Percentiles rank a stretch among this genome's conserved stretches.
Evolutionary conservation across 1,284 basidiomycete species (phyloP).

Genomic region (Chondrostereum purpureum): DNA sequence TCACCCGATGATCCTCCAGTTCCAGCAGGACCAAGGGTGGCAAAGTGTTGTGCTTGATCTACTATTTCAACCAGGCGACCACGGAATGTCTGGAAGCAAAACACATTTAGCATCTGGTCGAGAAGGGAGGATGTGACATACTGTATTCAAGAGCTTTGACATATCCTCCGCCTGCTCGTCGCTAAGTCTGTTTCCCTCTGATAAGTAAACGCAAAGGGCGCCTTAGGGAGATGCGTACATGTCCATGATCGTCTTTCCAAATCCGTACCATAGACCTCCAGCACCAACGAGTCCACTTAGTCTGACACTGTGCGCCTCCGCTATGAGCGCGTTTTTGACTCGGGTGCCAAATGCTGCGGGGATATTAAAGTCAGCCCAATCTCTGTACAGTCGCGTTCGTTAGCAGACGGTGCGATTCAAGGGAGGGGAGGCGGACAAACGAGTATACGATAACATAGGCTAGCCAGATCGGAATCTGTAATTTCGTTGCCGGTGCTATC

Average conservation of each 20-base stretch:
- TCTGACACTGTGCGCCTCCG: conserved; percentile 75
- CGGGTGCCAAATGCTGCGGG: conserved; percentile 69
- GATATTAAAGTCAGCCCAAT: conserved; percentile 82
- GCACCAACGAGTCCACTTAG: conserved; percentile 76
- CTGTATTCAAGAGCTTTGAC: conserved; percentile 64
- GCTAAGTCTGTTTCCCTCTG: conserved; percentile 43
- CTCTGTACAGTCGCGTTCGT: conserved; percentile 34
- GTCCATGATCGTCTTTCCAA: conserved; percentile 76
- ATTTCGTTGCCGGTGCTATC: conserved; percentile 70
- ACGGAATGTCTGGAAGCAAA: conserved; percentile 60
- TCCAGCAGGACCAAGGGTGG: conserved; percentile 58
- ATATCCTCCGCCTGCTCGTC: conserved; percentile 66
- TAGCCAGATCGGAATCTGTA: conserved; percentile 83
- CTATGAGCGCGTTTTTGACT: conserved; percentile 80
- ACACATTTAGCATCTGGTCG: conserved; percentile 6
- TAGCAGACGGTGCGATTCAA: neutral
- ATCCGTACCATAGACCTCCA: conserved; percentile 87
- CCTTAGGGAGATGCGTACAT: conserved; percentile 44
- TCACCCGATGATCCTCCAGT: conserved; percentile 48
- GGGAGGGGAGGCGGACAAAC: conserved; percentile 32
- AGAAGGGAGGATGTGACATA: conserved; percentile 21
- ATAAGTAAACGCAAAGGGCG: neutral
- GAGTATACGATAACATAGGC: conserved; percentile 77
- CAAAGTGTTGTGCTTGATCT: conserved; percentile 88
- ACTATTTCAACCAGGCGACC: conserved; percentile 74